A percentile compares a stretch with the other conserved stretches of the same genome.
Conservation (phyloP, 305 asterid genomes). For the Stenogyne calaminthoides region DNA sequence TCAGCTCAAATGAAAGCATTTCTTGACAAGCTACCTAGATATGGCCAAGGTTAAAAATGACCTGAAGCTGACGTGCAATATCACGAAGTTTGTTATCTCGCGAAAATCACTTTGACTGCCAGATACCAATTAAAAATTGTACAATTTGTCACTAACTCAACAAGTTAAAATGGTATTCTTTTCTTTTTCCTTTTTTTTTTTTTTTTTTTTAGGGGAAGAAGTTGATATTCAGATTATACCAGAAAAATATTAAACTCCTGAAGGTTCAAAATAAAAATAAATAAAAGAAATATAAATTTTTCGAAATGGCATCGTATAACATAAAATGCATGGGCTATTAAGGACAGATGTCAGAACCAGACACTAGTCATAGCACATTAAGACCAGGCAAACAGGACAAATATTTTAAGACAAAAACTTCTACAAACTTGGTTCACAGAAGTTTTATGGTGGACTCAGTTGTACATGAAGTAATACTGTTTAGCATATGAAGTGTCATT, state of each 20-base stretch:
- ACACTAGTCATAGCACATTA: background rate
- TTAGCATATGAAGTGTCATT: background rate
- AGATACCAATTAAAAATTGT: background rate
- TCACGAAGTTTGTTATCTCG: background rate
- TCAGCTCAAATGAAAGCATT: background rate
- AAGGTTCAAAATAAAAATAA: background rate
- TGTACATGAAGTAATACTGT: background rate
- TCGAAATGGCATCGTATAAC: background rate
- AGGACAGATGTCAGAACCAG: background rate
- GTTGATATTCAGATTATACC: background rate
- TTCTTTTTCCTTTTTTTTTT: no score
- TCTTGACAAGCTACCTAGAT: background rate
- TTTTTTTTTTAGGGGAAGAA: background rate
- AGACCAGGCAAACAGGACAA: slow-evolving; percentile 22
- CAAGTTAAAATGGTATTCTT: background rate
- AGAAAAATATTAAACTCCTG: background rate
- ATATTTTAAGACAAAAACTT: background rate
- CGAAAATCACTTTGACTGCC: background rate
- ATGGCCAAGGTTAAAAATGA: background rate
- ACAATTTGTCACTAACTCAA: background rate
- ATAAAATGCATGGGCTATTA: background rate
- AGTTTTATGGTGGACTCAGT: background rate
- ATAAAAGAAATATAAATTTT: background rate
- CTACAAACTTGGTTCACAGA: background rate
- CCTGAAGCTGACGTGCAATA: background rate